These are phyloP conservation scores for Plantago major DNA, from an alignment of 257 asterid genomes.

Conservation along the genomic window DNA sequence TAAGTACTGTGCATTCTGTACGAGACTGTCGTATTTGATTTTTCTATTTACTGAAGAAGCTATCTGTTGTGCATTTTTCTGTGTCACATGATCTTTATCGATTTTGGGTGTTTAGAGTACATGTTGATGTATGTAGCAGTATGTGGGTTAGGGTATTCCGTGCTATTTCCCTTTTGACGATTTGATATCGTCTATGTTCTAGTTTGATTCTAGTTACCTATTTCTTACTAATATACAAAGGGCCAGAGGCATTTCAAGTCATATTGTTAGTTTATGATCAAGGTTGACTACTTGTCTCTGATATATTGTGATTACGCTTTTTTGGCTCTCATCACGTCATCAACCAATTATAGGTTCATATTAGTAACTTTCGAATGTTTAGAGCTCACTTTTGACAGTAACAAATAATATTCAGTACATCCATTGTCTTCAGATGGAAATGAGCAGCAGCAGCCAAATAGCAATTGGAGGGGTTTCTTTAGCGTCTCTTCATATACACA, in stretches of 20 bases:
- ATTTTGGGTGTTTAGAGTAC: too few relatives aligned
- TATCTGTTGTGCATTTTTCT: not conserved
- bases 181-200: too few relatives aligned
- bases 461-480: slow-evolving; percentile 75
- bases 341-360: not conserved
- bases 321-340: not conserved
- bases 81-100: too few relatives aligned
- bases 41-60: not conserved
- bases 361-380: not conserved
- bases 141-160: too few relatives aligned
- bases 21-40: not conserved
- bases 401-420: slow-evolving; percentile 17
- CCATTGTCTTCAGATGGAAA: slow-evolving; percentile 53
- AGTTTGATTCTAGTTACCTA: too few relatives aligned
- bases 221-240: too few relatives aligned
- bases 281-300: slow-evolving; percentile 10
- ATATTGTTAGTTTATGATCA: slow-evolving; percentile 1
- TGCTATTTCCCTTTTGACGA: too few relatives aligned
- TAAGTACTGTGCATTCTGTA: not conserved
- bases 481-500: slow-evolving; percentile 80
- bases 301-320: slow-evolving; percentile 1
- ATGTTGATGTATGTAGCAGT: too few relatives aligned
- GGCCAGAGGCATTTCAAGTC: not conserved
- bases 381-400: slow-evolving; percentile 13
- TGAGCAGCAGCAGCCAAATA: slow-evolving; percentile 57